These are phyloP conservation scores for Saccharomycopsis sp. DNA, from an alignment of 805 yeast genomes.

Conservation along the genomic window DNA sequence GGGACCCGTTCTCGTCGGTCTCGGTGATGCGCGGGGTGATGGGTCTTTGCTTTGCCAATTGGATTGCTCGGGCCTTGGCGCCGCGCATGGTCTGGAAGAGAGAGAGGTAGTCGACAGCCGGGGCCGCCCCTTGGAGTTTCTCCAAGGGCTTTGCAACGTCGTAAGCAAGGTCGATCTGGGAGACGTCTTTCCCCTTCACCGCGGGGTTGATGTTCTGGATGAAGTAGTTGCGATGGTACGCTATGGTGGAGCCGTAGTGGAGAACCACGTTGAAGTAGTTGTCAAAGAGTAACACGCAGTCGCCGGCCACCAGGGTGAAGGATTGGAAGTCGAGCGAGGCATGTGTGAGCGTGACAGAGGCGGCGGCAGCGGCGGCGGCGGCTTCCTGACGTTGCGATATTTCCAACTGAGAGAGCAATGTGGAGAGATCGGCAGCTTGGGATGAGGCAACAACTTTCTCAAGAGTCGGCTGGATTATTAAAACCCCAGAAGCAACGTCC, in stretches of 20 bases:
- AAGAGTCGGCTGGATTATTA: no score
- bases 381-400: no score
- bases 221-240: slow-evolving; percentile 12
- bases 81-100: slow-evolving; percentile 3
- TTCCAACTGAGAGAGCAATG: no score
- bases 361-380: no score
- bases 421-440: no score
- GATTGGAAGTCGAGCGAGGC: no score
- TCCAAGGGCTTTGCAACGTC: background rate
- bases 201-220: slow-evolving; percentile 3
- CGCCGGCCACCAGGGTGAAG: no score
- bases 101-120: slow-evolving; percentile 2
- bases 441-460: no score
- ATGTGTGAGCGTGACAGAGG: no score
- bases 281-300: slow-evolving; percentile 27
- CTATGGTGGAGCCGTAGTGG: slow-evolving; percentile 21
- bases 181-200: background rate
- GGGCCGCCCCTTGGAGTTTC: background rate
- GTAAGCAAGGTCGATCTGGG: background rate
- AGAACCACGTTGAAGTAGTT: slow-evolving; percentile 24
- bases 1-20: slow-evolving; percentile 43
- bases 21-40: slow-evolving; percentile 36
- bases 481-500: no score
- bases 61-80: background rate
- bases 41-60: slow-evolving; percentile 31